Percentiles rank a stretch among this genome's conserved stretches.
Evolutionary conservation across 2,329 filamentous ascomycete species (phyloP).

Genomic region (Claviceps quebecensis): DNA sequence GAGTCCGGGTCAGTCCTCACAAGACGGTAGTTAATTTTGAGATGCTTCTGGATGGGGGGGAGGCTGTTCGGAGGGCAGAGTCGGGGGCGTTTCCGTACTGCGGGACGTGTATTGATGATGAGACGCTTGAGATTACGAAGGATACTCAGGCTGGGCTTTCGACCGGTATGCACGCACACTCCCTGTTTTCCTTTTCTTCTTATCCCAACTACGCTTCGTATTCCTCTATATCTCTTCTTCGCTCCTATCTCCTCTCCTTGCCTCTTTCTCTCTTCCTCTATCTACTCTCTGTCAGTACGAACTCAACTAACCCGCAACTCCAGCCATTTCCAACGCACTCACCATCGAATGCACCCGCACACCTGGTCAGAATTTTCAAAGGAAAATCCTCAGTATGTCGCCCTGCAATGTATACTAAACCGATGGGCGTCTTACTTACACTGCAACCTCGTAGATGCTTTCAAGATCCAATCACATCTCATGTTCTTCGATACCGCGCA

Average conservation of each 20-base stretch:
- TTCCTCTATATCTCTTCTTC: too few species aligned
- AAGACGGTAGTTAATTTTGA: conserved; percentile 85
- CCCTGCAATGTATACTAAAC: background rate
- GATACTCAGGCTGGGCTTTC: conserved; percentile 35
- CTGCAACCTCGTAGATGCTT: conserved; percentile 31
- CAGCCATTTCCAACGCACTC: conserved; percentile 49
- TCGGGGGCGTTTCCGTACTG: conserved; percentile 68
- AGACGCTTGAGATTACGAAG: conserved; percentile 60
- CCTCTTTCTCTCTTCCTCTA: background rate
- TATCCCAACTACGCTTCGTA: too few species aligned
- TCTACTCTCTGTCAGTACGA: background rate
- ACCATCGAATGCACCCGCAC: conserved; percentile 62
- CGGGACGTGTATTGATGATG: conserved; percentile 61
- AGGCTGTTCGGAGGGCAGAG: conserved; percentile 31
- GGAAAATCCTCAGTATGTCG: conserved; percentile 56
- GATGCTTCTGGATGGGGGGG: conserved; percentile 36
- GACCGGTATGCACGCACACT: conserved; percentile 1
- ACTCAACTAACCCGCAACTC: background rate
- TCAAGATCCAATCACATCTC: conserved; percentile 73
- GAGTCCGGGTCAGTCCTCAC: conserved; percentile 57
- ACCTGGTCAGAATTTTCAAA: conserved; percentile 65
- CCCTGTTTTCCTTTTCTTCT: background rate
- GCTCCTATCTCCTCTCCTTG: too few species aligned
- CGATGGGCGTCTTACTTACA: background rate
- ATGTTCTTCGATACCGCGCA: conserved; percentile 73